Base-by-base conservation (phyloP, 2,329 filamentous ascomycete species). In the Diaporthe aspalathi region DNA sequence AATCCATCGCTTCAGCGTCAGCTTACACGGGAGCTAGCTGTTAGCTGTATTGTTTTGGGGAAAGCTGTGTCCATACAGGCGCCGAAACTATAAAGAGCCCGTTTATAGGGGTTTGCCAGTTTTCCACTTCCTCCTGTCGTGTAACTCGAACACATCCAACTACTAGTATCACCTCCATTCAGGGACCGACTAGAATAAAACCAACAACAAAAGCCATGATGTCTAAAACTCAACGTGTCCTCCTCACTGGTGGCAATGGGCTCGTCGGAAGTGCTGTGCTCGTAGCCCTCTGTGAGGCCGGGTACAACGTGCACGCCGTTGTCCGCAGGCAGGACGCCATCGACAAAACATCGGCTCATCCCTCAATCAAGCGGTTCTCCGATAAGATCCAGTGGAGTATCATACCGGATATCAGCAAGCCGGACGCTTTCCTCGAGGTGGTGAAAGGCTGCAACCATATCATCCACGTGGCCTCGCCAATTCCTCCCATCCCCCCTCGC, bases 291-390 rank as follows among this genome's bases (percentile, higher is more conserved):
- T 70, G 57, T 40, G 57, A 70, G 35, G 54, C 68, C 49, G 68
- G 68, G 9, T 70, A 70, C n/a, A 43, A 45, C 14, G 57, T 70
- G n/a, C 38, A 32, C 35, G 56, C 68, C 4, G 56, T 65, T 32
- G 68, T 70, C 24, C 68, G 68, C 35, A 40, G 68, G 40, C 68
- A 70, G 45, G 56, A 54, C 22, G 68, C 68, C 57, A 45, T 70
- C n/a, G 57, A 70, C 38, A 65, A 38, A 3, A 54, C 57, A 29
- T 40, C 57, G 7, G 49, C 49, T 14, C 57, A 54, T 14, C 38
- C 68, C 27, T 29, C 40, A 1, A 53, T 70, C 14, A 54, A 63
- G 20, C 24, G 9, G 14, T 54, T 65, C 38, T 65, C 35, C 7
- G 27, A 45, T 7, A 50, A 56, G 38, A 70, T 65, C 29, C 54